These are phyloP conservation scores for Pyrrhoderma lamaoense DNA, from an alignment of 1,284 basidiomycete species.

Conservation along the genomic window DNA sequence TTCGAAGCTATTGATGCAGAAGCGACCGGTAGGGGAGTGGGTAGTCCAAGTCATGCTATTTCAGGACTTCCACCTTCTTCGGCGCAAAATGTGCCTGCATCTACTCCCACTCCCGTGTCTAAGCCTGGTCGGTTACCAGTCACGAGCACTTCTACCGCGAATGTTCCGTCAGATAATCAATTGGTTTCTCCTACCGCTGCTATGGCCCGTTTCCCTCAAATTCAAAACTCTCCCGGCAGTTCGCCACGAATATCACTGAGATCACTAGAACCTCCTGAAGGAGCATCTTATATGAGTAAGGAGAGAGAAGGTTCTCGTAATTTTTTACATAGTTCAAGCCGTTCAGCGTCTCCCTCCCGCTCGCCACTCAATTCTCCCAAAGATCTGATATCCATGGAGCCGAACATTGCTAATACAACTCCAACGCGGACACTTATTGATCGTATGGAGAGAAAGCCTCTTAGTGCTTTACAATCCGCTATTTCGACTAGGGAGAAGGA, in stretches of 20 bases:
- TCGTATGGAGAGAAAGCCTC: conserved; percentile 6
- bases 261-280: conserved; percentile 18
- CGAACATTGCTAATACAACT: background rate
- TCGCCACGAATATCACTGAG: conserved; percentile 8
- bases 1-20: conserved; percentile 58
- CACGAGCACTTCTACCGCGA: conserved; percentile 17
- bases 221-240: conserved; percentile 23
- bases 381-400: background rate
- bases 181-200: conserved; percentile 26
- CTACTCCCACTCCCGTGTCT: conserved; percentile 9
- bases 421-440: background rate
- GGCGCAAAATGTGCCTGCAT: background rate
- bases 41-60: conserved; percentile 17
- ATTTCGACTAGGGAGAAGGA: background rate
- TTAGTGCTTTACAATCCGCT: background rate
- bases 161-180: background rate
- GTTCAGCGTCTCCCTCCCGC: too few relatives aligned
- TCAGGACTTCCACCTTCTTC: background rate
- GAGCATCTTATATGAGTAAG: background rate
- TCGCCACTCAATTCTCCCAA: background rate
- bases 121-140: conserved; percentile 17
- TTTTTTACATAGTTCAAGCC: too few relatives aligned
- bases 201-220: conserved; percentile 26
- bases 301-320: too few relatives aligned
- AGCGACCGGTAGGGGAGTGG: background rate